Conservation (phyloP, 106 monocot genomes). For the Allium sativum region DNA sequence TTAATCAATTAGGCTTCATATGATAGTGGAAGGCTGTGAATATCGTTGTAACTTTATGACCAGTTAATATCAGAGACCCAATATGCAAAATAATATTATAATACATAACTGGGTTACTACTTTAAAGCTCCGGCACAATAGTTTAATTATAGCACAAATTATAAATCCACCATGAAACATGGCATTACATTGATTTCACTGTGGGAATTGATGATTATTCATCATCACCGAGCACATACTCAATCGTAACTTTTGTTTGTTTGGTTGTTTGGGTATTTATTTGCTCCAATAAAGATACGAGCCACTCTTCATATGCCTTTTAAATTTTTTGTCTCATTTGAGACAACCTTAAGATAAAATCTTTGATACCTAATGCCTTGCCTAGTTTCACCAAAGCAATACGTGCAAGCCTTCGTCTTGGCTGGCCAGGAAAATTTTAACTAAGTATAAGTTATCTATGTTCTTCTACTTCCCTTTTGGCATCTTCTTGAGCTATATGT, state of each 20-base stretch:
- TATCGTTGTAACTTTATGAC: no score
- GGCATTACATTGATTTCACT: no score
- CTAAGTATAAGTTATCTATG: slow-evolving; percentile 86
- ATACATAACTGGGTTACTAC: no score
- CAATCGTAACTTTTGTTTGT: slow-evolving; percentile 73
- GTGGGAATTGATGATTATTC: no score
- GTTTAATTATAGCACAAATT: no score
- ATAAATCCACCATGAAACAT: no score
- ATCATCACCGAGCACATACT: no score
- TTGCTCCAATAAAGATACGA: slow-evolving; percentile 58
- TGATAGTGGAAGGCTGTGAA: no score
- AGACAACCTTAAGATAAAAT: slow-evolving; percentile 72
- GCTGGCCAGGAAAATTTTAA: slow-evolving; percentile 77
- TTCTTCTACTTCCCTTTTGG: slow-evolving; percentile 90
- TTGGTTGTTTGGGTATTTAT: slow-evolving; percentile 57
- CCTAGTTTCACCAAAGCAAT: slow-evolving; percentile 97
- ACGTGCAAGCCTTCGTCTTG: slow-evolving; percentile 88
- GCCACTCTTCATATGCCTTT: slow-evolving; percentile 66
- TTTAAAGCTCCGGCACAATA: no score
- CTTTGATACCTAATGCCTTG: slow-evolving; percentile 86
- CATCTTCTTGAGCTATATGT: slow-evolving; percentile 86
- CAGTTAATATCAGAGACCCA: no score
- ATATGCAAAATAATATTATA: no score
- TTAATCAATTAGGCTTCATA: no score
- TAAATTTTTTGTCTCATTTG: slow-evolving; percentile 83